Conservation (phyloP, 805 yeast species). For the Grigorovia yakushimaensis region DNA sequence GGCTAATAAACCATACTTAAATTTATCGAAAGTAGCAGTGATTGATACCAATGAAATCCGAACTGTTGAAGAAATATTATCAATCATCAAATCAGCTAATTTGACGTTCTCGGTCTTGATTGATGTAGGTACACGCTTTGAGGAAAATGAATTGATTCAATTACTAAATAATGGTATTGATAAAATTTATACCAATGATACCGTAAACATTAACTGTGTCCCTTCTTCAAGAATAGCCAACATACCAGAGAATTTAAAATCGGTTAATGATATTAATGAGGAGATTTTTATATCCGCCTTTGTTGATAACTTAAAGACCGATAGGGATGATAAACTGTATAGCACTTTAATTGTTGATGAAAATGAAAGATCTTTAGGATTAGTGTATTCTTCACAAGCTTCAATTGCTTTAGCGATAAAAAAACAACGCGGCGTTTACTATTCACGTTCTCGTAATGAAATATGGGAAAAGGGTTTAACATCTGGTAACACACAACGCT, state of each 20-base stretch:
- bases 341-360: slow-evolving; percentile 72
- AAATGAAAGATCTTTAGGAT: slow-evolving; percentile 67
- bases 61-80: slow-evolving; percentile 11
- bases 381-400: slow-evolving; percentile 81
- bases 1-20: slow-evolving; percentile 14
- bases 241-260: neutral
- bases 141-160: slow-evolving; percentile 38
- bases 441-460: slow-evolving; percentile 77
- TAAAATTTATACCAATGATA: slow-evolving; percentile 28
- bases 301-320: slow-evolving; percentile 52
- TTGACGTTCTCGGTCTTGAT: slow-evolving; percentile 19
- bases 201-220: slow-evolving; percentile 28
- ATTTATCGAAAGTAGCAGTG: slow-evolving; percentile 21
- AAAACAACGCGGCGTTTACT: slow-evolving; percentile 83
- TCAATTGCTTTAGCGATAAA: slow-evolving; percentile 75
- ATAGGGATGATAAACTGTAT: slow-evolving; percentile 76
- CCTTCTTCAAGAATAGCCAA: slow-evolving; percentile 37
- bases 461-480: slow-evolving; percentile 95
- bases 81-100: slow-evolving; percentile 9
- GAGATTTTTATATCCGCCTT: slow-evolving; percentile 23
- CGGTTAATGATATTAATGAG: slow-evolving; percentile 10
- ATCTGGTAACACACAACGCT: slow-evolving; percentile 87
- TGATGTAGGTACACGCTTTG: slow-evolving; percentile 14
- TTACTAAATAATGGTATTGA: slow-evolving; percentile 54
- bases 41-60: slow-evolving; percentile 16